Conservation (phyloP, 345 rosid genomes). For the Eutrema yunnanense region DNA sequence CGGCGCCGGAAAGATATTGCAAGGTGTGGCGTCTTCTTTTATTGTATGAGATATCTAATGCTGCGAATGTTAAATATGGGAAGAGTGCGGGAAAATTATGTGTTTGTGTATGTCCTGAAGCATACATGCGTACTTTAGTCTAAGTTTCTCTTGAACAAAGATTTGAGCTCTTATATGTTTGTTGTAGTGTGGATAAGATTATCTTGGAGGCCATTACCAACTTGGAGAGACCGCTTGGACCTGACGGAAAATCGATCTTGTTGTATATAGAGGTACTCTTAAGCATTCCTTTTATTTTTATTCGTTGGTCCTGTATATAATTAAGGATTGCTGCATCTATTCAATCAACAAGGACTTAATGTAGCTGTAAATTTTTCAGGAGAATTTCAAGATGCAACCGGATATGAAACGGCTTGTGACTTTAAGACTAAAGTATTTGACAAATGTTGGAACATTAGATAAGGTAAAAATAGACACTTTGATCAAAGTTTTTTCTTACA, state of each 20-base stretch:
- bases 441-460: constrained; percentile 60
- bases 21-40: too few relatives aligned
- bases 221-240: constrained; percentile 59
- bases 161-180: constrained; percentile 17
- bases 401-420: constrained; percentile 60
- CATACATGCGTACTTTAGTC: not conserved
- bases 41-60: not conserved
- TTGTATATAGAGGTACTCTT: constrained; percentile 55
- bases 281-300: not conserved
- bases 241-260: constrained; percentile 64
- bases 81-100: not conserved
- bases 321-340: not conserved
- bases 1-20: too few relatives aligned
- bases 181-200: constrained; percentile 66
- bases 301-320: not conserved
- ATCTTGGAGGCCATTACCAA: constrained; percentile 64
- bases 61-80: not conserved
- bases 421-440: constrained; percentile 59
- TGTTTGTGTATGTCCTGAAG: not conserved
- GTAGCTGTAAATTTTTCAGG: constrained; percentile 39
- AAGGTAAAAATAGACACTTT: constrained; percentile 42
- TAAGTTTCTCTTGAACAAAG: constrained; percentile 5
- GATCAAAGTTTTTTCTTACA: not conserved
- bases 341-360: not conserved
- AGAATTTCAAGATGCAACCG: constrained; percentile 39